These are phyloP conservation scores for Fusarium globosum DNA, from an alignment of 2,329 filamentous ascomycete species.

Conservation along the genomic window DNA sequence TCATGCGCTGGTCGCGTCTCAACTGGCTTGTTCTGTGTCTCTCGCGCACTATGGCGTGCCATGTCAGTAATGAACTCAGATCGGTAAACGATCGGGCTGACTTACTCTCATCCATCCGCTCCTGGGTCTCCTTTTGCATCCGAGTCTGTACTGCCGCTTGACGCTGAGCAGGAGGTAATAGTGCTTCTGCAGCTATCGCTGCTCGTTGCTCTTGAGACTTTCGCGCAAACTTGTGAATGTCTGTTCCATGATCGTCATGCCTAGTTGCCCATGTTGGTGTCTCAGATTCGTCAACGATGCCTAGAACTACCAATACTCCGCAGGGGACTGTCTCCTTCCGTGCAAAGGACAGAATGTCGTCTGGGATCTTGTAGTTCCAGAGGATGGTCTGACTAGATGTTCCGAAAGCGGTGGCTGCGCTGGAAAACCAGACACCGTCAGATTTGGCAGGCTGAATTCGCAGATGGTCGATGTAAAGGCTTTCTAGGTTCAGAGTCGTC, in stretches of 20 bases:
- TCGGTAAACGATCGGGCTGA: background rate
- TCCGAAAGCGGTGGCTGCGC: constrained; percentile 65
- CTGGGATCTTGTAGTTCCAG: constrained; percentile 70
- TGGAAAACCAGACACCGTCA: constrained; percentile 67
- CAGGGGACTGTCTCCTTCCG: constrained; percentile 66
- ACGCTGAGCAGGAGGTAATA: constrained; percentile 56
- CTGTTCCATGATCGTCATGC: constrained; percentile 51
- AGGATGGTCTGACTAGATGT: constrained; percentile 65
- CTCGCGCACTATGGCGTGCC: constrained; percentile 53
- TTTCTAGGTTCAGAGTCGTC: constrained; percentile 46
- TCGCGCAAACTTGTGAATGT: constrained; percentile 49
- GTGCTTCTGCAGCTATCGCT: constrained; percentile 57
- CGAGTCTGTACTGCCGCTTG: constrained; percentile 56
- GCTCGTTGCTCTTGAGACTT: constrained; percentile 54
- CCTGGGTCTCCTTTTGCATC: constrained; percentile 54
- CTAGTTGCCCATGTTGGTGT: constrained; percentile 67
- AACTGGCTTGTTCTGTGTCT: constrained; percentile 53
- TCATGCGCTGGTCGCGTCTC: constrained; percentile 57
- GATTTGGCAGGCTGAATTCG: constrained; percentile 49
- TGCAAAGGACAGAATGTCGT: constrained; percentile 62
- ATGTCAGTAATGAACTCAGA: background rate
- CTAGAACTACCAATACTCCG: constrained; percentile 67
- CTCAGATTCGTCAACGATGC: constrained; percentile 59
- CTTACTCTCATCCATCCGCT: constrained; percentile 60
- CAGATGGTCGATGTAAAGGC: constrained; percentile 61